Base-by-base conservation (phyloP, 495 filamentous ascomycete species). In the Sporormia fimetaria region DNA sequence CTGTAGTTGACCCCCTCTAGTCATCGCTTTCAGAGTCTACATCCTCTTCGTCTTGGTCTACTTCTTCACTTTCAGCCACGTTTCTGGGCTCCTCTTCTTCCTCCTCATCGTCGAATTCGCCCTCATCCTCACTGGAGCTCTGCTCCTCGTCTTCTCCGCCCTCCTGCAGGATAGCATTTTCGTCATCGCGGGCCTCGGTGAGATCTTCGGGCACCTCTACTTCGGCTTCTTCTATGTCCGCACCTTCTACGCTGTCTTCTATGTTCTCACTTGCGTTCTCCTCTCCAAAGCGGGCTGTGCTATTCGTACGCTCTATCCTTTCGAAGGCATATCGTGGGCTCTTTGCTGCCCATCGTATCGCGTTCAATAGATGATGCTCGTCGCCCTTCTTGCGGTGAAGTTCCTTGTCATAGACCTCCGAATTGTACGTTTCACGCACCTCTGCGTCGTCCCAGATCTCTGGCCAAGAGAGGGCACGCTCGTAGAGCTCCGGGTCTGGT, bases 401-500 rank as follows among this genome's bases (percentile, higher is more conserved):
- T 11, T 21, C 26, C 7, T 24, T 20, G 6, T 41, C 18, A 6
- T 17, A 36, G 11, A 42, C 10, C 24, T 51, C 42, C 6, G 9
- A n/a, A 4, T 22, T 15, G 31, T 51, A 44, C 2, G 35, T 40
- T 0, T 11, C 23, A 18, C 35, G 33, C 10, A 52, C 32, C 14
- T 40, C 47, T 25, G 34, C 12, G 36, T 44, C 40, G 16, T 34
- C 30, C 33, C 33, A 51, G 4, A 35, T 17, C 22, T 47, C 46
- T 7, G 73, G 70, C 12, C 75, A 57, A 0, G 40, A 42, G 11
- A 68, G 22, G 0, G 75, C 42, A 11, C 48, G 41, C 20, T 32
- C 45, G 49, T 69, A 80, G 15, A 78, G 71, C 16, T 57, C 56
- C 41, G 83, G 73, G 7, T 65, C 57, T 7, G 59, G 53, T 7